Percentiles rank a stretch among this genome's conserved stretches.
Evolutionary conservation across 306 rosid species (phyloP).

Genomic region (Lupinus albus): DNA sequence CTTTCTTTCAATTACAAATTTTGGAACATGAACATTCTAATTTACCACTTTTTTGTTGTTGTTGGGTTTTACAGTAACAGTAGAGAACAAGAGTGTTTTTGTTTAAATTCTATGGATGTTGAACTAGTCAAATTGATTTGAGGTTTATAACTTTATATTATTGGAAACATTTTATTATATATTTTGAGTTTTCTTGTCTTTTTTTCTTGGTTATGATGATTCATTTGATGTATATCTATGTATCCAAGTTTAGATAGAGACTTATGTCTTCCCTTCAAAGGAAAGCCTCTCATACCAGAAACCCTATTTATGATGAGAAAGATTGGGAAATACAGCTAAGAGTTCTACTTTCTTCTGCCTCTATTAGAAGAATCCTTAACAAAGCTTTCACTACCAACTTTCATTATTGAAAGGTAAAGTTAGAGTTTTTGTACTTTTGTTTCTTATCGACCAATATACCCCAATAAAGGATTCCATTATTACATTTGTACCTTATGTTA

Average conservation of each 20-base stretch:
- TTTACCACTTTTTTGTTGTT: not conserved
- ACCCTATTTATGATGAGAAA: slow-evolving; percentile 37
- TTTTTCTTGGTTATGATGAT: slow-evolving; percentile 53
- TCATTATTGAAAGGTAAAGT: slow-evolving; percentile 50
- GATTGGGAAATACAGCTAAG: slow-evolving; percentile 45
- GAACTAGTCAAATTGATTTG: slow-evolving; percentile 44
- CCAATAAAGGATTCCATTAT: not conserved
- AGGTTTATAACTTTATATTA: slow-evolving; percentile 55
- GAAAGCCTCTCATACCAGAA: slow-evolving; percentile 45
- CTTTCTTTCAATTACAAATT: not conserved
- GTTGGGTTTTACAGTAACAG: slow-evolving; percentile 32
- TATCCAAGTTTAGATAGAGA: slow-evolving; percentile 63
- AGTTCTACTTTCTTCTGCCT: slow-evolving; percentile 41
- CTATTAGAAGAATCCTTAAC: slow-evolving; percentile 43
- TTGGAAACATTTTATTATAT: not conserved
- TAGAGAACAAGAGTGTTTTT: slow-evolving; percentile 26
- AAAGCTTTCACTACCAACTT: slow-evolving; percentile 26
- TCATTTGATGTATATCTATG: slow-evolving; percentile 39
- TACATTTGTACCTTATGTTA: slow-evolving; percentile 8
- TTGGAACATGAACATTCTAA: slow-evolving; percentile 27
- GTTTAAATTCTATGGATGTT: slow-evolving; percentile 35
- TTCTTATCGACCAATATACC: slow-evolving; percentile 37
- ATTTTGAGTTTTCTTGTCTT: slow-evolving; percentile 33
- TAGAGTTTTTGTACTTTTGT: slow-evolving; percentile 25
- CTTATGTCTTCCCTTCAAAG: slow-evolving; percentile 83